Base-by-base conservation (phyloP, 2,329 filamentous ascomycete species). In the Canariomyces notabilis region DNA sequence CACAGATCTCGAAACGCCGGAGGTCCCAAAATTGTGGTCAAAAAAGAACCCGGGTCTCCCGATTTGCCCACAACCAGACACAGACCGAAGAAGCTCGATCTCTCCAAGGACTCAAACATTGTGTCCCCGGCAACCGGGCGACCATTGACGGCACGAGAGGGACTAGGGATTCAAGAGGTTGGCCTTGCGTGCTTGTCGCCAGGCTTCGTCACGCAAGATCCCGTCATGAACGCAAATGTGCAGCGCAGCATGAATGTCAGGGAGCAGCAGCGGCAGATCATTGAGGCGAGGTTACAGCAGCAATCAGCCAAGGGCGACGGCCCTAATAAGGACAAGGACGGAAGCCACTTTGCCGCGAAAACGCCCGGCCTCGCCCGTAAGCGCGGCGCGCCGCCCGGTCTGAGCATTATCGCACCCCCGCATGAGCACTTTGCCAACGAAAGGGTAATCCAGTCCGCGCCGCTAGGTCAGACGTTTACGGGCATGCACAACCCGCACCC, bases 401-500 rank as follows among this genome's bases (percentile, higher is more conserved):
- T 98, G 39, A 94, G 89, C 47, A 98, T 98, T 57, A 87, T 94
- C n/a, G 87, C 93, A 20, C 93, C 93, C 1, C 89, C 89, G 5
- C 89, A 94, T 55, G 83, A 93, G 57, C 85, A 90, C 52, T 97
- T 97, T 62, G 88, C 90, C 58, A 83, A 89, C 61, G 93, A 98
- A 73, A 80, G 93, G 57, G 89, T 97, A 29, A 94, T 98, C 51
- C 93, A 98, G 68, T 98, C 93, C 4, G 93, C 93, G 6, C 93
- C 93, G 14, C 77, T 98, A 19, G 84, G 94, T 59, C 91, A 96
- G 64, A 94, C 89, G 31, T 98, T 98, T 64, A 96, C 93, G 6
- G 90, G 91, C 50, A 82, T 93, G 50, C 83, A 94, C 62, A 82
- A 89, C 59, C 79, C 84, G 5, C 83, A 85, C 55, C 85, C 87